These are phyloP conservation scores for Rhodosporidiobolus odoratus DNA, from an alignment of 768 basidiomycete species.

Conservation along the genomic window DNA sequence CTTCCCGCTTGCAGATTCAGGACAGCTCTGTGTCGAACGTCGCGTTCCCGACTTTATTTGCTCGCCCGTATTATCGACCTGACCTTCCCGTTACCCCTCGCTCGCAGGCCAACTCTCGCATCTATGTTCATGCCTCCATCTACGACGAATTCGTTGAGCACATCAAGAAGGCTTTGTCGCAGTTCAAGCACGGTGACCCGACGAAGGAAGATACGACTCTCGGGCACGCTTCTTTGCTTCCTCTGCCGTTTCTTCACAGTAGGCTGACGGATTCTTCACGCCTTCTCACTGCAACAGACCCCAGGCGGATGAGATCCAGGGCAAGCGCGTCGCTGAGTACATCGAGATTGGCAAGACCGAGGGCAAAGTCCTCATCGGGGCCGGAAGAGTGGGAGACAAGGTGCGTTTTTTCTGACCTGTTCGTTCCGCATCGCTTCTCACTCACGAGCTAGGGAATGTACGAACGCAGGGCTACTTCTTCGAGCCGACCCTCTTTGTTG, in stretches of 20 bases:
- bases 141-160: constrained; percentile 65
- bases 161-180: constrained; percentile 61
- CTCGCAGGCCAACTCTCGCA: constrained; percentile 60
- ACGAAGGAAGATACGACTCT: constrained; percentile 4
- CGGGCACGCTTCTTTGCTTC: neutral
- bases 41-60: neutral
- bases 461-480: constrained; percentile 69
- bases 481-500: constrained; percentile 67
- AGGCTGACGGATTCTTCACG: neutral
- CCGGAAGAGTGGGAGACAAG: constrained; percentile 56
- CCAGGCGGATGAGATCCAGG: constrained; percentile 59
- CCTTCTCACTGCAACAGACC: constrained; percentile 61
- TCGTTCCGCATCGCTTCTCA: neutral
- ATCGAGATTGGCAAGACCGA: constrained; percentile 62
- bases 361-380: constrained; percentile 54
- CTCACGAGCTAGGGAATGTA: too few relatives aligned
- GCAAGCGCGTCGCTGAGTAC: constrained; percentile 59
- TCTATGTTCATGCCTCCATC: constrained; percentile 58
- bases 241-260: too few relatives aligned
- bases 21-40: constrained; percentile 7
- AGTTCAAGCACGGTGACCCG: constrained; percentile 53
- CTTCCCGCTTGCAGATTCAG: constrained; percentile 40
- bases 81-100: neutral
- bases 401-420: constrained; percentile 25
- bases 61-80: neutral